Percentiles rank a stretch among this genome's conserved stretches.
Conservation (phyloP, 805 yeast genomes). For the Candida silvatica region DNA sequence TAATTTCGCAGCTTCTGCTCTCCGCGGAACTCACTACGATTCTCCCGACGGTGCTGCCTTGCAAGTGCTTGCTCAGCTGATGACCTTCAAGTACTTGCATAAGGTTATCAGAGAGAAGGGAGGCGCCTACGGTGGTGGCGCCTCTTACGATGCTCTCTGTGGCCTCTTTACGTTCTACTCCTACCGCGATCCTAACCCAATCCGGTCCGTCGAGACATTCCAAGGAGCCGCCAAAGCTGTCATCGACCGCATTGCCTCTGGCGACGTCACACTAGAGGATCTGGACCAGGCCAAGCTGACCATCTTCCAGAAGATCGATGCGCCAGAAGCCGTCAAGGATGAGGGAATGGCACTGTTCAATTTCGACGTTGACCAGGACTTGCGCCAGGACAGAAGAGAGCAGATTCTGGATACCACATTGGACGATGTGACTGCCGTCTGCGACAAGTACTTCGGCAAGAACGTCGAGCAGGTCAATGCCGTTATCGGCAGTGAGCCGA, state of each 20-base stretch:
- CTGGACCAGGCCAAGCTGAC: slow-evolving; percentile 86
- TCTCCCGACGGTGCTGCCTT: slow-evolving; percentile 76
- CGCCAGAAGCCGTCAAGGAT: slow-evolving; percentile 72
- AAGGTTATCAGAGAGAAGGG: slow-evolving; percentile 89
- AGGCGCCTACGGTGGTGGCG: slow-evolving; percentile 98
- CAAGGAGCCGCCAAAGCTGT: slow-evolving; percentile 42
- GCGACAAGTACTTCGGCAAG: slow-evolving; percentile 52
- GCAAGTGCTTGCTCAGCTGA: slow-evolving; percentile 70
- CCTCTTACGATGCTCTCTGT: slow-evolving; percentile 69
- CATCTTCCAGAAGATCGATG: slow-evolving; percentile 85
- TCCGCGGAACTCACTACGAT: slow-evolving; percentile 57
- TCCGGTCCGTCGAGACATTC: slow-evolving; percentile 57
- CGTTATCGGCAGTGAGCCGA: slow-evolving; percentile 11
- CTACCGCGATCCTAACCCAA: slow-evolving; percentile 88
- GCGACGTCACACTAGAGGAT: slow-evolving; percentile 38
- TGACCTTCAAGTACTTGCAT: slow-evolving; percentile 79
- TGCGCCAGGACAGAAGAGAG: slow-evolving; percentile 76
- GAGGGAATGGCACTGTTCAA: slow-evolving; percentile 67
- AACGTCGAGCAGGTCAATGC: slow-evolving; percentile 8
- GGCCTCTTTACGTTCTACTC: slow-evolving; percentile 81
- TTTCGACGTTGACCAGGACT: slow-evolving; percentile 65
- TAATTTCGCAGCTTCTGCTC: slow-evolving; percentile 65
- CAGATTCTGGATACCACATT: slow-evolving; percentile 58
- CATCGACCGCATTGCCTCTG: slow-evolving; percentile 14
- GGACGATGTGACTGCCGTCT: slow-evolving; percentile 53